Percentiles rank a stretch among this genome's conserved stretches.
Evolutionary conservation across 2,329 filamentous ascomycete species (phyloP).

Genomic region (Capronia americana): DNA sequence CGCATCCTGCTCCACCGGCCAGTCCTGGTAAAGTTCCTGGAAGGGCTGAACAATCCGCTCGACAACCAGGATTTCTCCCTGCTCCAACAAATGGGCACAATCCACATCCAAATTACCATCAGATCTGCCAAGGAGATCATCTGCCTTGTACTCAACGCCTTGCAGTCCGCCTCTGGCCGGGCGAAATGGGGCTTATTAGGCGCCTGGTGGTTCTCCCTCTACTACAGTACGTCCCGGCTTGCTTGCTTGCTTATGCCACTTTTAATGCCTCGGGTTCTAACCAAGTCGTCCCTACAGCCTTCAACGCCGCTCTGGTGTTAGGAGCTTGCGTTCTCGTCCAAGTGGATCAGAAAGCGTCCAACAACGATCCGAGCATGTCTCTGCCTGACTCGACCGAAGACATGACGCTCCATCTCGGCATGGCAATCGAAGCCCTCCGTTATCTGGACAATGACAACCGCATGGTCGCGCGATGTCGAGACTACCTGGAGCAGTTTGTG

Average conservation of each 20-base stretch:
- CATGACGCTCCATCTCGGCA: conserved; percentile 17
- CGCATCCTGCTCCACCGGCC: conserved; percentile 52
- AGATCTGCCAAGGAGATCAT: conserved; percentile 45
- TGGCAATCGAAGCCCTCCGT: conserved; percentile 24
- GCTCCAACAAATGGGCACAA: conserved; percentile 44
- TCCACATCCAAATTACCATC: conserved; percentile 45
- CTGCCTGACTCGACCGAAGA: conserved; percentile 20
- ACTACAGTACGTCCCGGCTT: conserved; percentile 45
- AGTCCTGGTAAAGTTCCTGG: conserved; percentile 49
- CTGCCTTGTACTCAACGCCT: conserved; percentile 38
- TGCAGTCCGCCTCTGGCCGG: conserved; percentile 30
- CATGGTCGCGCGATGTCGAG: conserved; percentile 24
- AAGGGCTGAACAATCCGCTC: conserved; percentile 30
- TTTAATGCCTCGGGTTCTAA: background rate
- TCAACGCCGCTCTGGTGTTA: conserved; percentile 26
- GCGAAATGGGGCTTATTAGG: conserved; percentile 41
- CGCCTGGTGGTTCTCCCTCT: conserved; percentile 46
- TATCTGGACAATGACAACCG: conserved; percentile 26
- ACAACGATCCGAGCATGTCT: conserved; percentile 1
- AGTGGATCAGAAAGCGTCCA: conserved; percentile 14
- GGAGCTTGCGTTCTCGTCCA: conserved; percentile 18
- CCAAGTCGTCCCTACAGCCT: conserved; percentile 12
- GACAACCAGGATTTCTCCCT: conserved; percentile 38
- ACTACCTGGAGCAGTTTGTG: conserved; percentile 30
- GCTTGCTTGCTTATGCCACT: background rate